Evolutionary conservation across 2,329 filamentous ascomycete species (phyloP).

Genomic region (Ophiosphaerella narmari): DNA sequence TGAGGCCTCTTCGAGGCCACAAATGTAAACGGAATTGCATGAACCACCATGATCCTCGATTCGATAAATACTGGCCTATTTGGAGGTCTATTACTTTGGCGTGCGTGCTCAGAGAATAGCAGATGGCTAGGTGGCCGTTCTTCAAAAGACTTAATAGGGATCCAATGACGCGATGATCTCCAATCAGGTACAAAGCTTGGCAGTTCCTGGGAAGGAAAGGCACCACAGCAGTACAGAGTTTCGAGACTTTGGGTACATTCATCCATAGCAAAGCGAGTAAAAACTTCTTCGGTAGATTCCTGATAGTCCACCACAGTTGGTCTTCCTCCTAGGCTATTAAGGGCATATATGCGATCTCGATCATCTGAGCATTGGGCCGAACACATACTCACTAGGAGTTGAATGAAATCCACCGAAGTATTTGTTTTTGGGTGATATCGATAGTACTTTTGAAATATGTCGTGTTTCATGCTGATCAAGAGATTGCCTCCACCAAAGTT

Average conservation of each 20-base stretch:
- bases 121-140: conserved; percentile 1
- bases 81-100: background rate
- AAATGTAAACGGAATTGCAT: background rate
- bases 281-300: background rate
- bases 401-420: conserved; percentile 1
- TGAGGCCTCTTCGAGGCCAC: background rate
- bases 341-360: conserved; percentile 1
- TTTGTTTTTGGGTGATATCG: conserved; percentile 1
- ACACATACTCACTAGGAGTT: conserved; percentile 2
- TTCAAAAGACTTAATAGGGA: conserved; percentile 2
- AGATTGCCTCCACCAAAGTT: background rate
- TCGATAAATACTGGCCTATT: background rate
- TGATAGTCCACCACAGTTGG: conserved; percentile 2
- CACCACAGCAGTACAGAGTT: conserved; percentile 1
- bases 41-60: background rate
- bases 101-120: background rate
- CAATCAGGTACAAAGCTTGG: conserved; percentile 3
- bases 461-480: conserved; percentile 1
- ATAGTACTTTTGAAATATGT: conserved; percentile 1
- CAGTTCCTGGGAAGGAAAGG: conserved; percentile 1
- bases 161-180: conserved; percentile 1
- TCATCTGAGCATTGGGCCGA: conserved; percentile 1
- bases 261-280: background rate
- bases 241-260: conserved; percentile 3
- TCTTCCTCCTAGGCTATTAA: background rate